Evolutionary conservation across 1,284 basidiomycete genomes (phyloP), one percentile per base, ranked within the genome.

Genomic region (Ganoderma multipileum): DNA sequence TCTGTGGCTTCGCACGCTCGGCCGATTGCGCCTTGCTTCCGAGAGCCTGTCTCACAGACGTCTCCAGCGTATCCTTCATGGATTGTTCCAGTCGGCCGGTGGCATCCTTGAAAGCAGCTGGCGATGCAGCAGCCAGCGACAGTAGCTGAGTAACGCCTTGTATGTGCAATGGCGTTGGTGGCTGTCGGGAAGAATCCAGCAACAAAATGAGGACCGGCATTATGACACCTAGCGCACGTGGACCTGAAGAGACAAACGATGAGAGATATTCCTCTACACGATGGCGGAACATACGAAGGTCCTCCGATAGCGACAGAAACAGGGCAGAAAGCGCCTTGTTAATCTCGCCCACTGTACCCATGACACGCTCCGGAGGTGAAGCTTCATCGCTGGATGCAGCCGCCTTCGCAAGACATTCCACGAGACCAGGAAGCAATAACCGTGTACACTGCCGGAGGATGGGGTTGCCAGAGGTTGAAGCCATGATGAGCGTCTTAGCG

Each of bases 81-180:
- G 85, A 80, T 9, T 84, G 79, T 20, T 92, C 89, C 61, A 99
- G 84, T 44, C 88, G 89, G 2, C 83, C 85, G 3, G 94, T 93
- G 2, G 94, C 95, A 61, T 96, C 93, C 78, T 95, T 96, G 87
- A 99, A 98, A 20, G 93, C 87, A 3, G 82, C 79, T 0, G 96
- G 94, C 2, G 91, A 88, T 0, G 85, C 81, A 0, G 93, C 88
- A 0, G 96, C 97, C 61, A 96, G 89, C 2, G 85, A 81, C 23
- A 99, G 83, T 4, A 98, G 80, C 65, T 96, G 93, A 11, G 85
- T 79, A n/a, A 95, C 86, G 2, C 89, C 91, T 66, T 91, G 87
- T 0, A 84, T 78, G 69, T 93, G 91, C 23, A 92, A 75, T 0
- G 85, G 79, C 0, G 85, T 81, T 0, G 86, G 79, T 0, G 86